Conservation (phyloP, 1,284 basidiomycete species). For the Trichosporon sp. region DNA sequence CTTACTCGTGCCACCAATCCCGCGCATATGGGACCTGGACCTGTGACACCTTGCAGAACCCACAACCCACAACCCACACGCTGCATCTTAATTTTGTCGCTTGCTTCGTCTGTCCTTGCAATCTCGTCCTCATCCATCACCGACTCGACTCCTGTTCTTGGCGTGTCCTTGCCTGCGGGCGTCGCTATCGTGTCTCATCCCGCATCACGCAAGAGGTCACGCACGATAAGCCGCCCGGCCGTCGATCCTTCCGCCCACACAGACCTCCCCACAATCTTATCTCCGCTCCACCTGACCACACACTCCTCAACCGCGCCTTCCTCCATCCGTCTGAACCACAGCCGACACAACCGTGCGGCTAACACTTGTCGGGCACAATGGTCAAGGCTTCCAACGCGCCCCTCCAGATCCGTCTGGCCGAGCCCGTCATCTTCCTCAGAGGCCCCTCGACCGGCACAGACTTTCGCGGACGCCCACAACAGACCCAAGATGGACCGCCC, state of each 20-base stretch:
- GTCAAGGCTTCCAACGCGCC: constrained; percentile 77
- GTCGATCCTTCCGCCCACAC: constrained; percentile 3
- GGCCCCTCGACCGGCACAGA: constrained; percentile 56
- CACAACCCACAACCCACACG: not conserved
- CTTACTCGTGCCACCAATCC: not conserved
- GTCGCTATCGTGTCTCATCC: constrained; percentile 5
- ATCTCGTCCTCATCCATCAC: not conserved
- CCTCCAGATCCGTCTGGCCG: constrained; percentile 71
- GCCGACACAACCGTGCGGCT: constrained; percentile 14
- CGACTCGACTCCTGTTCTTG: not conserved
- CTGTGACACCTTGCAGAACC: not conserved
- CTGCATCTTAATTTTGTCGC: constrained; percentile 1
- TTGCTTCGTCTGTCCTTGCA: not conserved
- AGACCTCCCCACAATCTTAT: constrained; percentile 19
- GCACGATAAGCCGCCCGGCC: constrained; percentile 14
- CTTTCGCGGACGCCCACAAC: constrained; percentile 59
- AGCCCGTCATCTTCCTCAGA: constrained; percentile 78
- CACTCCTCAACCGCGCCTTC: constrained; percentile 6
- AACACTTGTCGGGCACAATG: constrained; percentile 65
- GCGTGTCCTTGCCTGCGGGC: not conserved
- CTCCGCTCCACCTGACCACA: not conserved
- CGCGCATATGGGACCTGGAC: too few relatives aligned
- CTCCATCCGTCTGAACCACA: not conserved
- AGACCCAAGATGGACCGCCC: constrained; percentile 63
- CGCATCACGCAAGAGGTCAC: not conserved